Evolutionary conservation across 1,284 basidiomycete genomes (phyloP), one percentile per base, ranked within the genome.

Genomic region (Fomitopsis pinicola): DNA sequence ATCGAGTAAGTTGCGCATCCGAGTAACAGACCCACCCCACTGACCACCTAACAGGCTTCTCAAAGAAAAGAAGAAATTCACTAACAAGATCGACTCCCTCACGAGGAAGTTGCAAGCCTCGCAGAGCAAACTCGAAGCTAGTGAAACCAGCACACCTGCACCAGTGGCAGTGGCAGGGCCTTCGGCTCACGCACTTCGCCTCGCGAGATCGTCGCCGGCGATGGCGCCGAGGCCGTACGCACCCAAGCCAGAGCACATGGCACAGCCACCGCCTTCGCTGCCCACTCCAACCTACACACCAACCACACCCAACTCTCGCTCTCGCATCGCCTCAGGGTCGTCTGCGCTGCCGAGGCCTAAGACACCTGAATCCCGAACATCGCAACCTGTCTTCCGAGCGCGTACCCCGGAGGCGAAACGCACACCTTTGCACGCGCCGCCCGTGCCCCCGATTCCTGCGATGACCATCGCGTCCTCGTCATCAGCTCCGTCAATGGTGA

Each of bases 61-160:
- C 62, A 91, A 91, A 71, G 86, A 87, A 65, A 91, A 90, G 75
- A 92, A 91, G 77, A 90, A 88, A 67, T 76, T 92, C 30, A 77
- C 76, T 3, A 77, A 73, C 57, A 91, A 87, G 74, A 82, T 90
- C 42, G 90, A 92, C 60, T 78, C 81, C 3, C 75, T 92, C 55
- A 85, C 80, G 53, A 82, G 88, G 56, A 92, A 91, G 70, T 81
- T 88, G 45, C 85, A 88, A 64, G 84, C 78, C 58, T 72, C 91
- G 64, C 89, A 92, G 69, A 77, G 80, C 17, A 92, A 89, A 69
- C 72, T 91, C 48, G 74, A 80, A 9, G 79, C 81, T 35, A 82
- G 83, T 69, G 81, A 81, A 22, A 55, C 70, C 26, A 57, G 62
- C 17, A 67, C 69, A 14, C 58, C 33, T n/a, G 14, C 19, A 6